Base-by-base conservation (phyloP, 768 basidiomycete genomes). In the Tephrocybe sp. region DNA sequence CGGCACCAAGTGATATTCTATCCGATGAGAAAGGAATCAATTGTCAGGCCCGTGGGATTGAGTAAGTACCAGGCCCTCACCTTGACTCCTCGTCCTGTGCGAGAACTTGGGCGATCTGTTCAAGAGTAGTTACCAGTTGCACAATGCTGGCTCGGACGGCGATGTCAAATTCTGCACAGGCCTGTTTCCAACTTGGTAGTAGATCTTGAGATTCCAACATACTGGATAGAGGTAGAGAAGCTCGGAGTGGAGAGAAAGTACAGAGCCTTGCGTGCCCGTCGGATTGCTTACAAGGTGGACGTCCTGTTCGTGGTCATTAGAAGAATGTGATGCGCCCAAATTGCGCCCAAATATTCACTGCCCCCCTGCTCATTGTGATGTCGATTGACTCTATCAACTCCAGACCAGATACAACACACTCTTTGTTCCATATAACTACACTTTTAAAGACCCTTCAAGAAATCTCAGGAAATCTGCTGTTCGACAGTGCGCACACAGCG, bases 91-190 rank as follows among this genome's bases (percentile, higher is more conserved):
- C 69, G 55, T 73, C 74, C 47, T 65, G 73, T 12, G 80, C 83
- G 40, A 89, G 78, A 30, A 73, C 69, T 58, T 69, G 66, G 20
- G 85, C 74, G 21, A 77, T 66, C 21, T 66, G 61, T 55, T 88
- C 83, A 43, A 88, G 73, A n/a, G 68, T 58, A 20, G 45, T 56
- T 7, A 66, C 65, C 20, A 79, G 61, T 26, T 69, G 46, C 8
- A 57, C 57, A 39, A 73, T 60, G 43, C 58, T 67, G n/a, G 60
- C 57, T 34, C 56, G 65, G 53, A 67, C 65, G 42, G 67, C 68
- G 55, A 75, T 66, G 44, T 74, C 68, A 57, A 81, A 73, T 12
- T 62, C 59, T n/a, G 70, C 57, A 55, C 76, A 80, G 14, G 75
- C 71, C 26, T 66, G 64, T 54, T 69, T 71, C 61, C 86, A 74